Base-by-base conservation (phyloP, 352 stramenopile genomes). In the Plasmopara halstedii region DNA sequence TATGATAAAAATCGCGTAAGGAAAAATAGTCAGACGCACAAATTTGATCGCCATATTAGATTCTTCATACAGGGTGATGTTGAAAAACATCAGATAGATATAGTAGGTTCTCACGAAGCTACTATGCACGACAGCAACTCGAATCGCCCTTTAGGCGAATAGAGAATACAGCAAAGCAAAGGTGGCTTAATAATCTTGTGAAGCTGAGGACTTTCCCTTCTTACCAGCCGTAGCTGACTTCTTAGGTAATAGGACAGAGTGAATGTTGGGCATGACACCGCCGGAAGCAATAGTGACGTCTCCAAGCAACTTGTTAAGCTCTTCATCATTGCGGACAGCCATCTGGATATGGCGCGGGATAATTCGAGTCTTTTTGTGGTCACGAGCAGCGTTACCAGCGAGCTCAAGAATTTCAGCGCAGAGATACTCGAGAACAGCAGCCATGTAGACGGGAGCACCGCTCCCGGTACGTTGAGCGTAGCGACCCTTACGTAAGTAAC, bases 351-450 rank as follows among this genome's bases (percentile, higher is more conserved):
- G 94, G 48, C 93, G 87, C 19, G 95, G 94, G 35, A 97, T 90
- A 62, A 98, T 98, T 64, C 93, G 81, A 43, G 71, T 85, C 85
- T 98, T 98, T 82, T 98, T 98, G 83, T 97, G 96, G 68, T 97
- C 89, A 46, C 88, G 81, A 18, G 92, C 89, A 39, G 92, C 90
- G 64, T 98, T 98, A 19, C 90, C 92, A 14, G 92, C 92, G 14
- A 98, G 69, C 61, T 98, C 92, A 22, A 98, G 73, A 54, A 98
- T 96, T 70, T 97, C 91, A 41, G 91, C 92, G 52, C 79, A 93
- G 7, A 97, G 64, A 67, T 97, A 97, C 62, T 97, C 91, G 4
- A 97, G 70, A 10, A 98, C 88, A 42, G 93, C 86, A 39, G 91
- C 91, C 59, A 98, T 87, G 79, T 98, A 98, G 22, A 98, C 90